A percentile compares a stretch with the other conserved stretches of the same genome.
These are phyloP conservation scores for Collybiopsis luxurians DNA, from an alignment of 768 basidiomycete genomes.

Conservation along the genomic window DNA sequence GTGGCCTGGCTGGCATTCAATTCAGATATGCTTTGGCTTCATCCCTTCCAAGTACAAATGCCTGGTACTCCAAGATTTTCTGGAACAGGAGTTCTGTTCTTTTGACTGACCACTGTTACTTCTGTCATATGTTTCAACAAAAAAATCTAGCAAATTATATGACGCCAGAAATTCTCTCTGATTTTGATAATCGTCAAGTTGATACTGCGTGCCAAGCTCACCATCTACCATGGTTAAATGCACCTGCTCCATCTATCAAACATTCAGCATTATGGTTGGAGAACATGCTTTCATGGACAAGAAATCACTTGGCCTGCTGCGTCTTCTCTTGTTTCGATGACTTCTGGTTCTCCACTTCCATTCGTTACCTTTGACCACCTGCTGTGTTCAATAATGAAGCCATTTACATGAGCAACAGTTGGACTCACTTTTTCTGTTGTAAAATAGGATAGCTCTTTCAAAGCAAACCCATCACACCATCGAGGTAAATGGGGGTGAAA, in stretches of 20 bases:
- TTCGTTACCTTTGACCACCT: no score
- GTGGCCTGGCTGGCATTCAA: conserved; percentile 21
- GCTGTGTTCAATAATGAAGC: no score
- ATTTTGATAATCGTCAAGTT: conserved; percentile 24
- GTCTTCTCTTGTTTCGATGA: no score
- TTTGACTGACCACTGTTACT: not conserved
- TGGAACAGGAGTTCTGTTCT: conserved; percentile 1
- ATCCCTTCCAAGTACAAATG: conserved; percentile 4
- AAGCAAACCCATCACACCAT: conserved; percentile 17
- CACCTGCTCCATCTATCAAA: not conserved
- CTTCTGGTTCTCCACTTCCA: no score
- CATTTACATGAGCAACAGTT: no score
- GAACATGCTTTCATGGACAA: not conserved
- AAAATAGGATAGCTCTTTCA: conserved; percentile 19
- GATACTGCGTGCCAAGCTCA: conserved; percentile 10
- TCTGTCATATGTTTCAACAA: conserved; percentile 29
- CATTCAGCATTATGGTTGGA: no score
- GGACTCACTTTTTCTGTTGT: not conserved
- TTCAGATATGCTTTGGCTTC: conserved; percentile 1
- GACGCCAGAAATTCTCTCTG: conserved; percentile 18
- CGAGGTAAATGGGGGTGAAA: conserved; percentile 34
- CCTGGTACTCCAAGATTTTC: conserved; percentile 6
- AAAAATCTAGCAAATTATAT: conserved; percentile 21
- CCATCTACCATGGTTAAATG: not conserved
- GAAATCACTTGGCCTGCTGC: not conserved